phyloP scores from a whole-genome alignment of 2,329 filamentous ascomycete species.

The Immersiporthe knoxdaviesiana region DNA sequence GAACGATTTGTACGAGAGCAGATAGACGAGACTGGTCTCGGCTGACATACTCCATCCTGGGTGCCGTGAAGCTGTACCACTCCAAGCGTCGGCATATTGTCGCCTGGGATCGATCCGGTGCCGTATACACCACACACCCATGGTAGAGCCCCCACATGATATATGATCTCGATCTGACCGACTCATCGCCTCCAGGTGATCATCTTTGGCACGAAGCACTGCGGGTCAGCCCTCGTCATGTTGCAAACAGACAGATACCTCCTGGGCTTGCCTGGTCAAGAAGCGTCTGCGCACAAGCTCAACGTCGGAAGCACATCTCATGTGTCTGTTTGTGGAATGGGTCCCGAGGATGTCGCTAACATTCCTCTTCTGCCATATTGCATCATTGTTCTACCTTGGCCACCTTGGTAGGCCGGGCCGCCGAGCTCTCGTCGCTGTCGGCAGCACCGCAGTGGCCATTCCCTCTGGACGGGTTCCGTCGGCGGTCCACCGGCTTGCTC shows the following conservation, averaged over 20 bases:
- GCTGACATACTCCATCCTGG: background rate
- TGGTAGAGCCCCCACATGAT: conserved; percentile 22
- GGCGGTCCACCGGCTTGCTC: conserved; percentile 48
- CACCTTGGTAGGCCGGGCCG: conserved; percentile 3
- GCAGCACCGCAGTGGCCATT: background rate
- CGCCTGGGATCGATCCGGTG: conserved; percentile 14
- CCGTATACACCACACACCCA: conserved; percentile 14
- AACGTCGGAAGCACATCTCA: background rate
- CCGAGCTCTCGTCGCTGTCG: background rate
- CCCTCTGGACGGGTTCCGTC: background rate
- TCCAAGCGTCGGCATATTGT: conserved; percentile 18
- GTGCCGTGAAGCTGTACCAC: conserved; percentile 9
- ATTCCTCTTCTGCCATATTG: background rate
- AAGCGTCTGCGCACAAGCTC: background rate
- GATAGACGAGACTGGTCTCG: background rate
- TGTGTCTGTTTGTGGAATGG: no score
- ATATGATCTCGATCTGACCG: conserved; percentile 21
- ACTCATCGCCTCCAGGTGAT: conserved; percentile 17
- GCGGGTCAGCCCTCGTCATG: conserved; percentile 36
- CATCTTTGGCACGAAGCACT: conserved; percentile 25
- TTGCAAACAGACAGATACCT: conserved; percentile 73
- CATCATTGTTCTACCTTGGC: background rate
- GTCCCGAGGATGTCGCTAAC: background rate
- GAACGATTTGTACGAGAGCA: background rate
- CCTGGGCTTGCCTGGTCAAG: conserved; percentile 66